A percentile compares a stretch with the other conserved stretches of the same genome.
Conservation (phyloP, 352 stramenopile genomes). For the Phytophthora litchii region DNA sequence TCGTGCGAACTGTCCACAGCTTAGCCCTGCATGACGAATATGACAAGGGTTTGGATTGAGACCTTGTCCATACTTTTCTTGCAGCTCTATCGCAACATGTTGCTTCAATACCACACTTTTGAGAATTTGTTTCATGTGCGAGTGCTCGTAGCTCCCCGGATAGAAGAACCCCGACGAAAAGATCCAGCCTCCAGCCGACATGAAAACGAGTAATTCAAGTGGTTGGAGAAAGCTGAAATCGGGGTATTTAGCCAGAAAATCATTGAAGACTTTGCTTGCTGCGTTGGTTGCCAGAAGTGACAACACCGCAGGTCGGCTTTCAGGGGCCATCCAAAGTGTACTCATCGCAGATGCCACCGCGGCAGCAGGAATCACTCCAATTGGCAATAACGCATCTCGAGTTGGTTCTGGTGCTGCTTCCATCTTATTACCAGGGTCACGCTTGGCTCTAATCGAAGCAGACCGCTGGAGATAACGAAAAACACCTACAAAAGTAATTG, state of each 20-base stretch:
- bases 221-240: constrained; percentile 9
- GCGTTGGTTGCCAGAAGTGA: constrained; percentile 13
- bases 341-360: constrained; percentile 6
- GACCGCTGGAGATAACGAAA: constrained; percentile 48
- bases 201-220: constrained; percentile 16
- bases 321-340: constrained; percentile 7
- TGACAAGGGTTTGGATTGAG: constrained; percentile 20
- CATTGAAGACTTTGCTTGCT: constrained; percentile 10
- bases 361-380: constrained; percentile 3
- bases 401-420: neutral
- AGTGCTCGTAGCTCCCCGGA: constrained; percentile 19
- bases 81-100: constrained; percentile 4
- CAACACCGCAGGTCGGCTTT: constrained; percentile 10
- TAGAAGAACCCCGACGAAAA: constrained; percentile 20
- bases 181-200: constrained; percentile 20
- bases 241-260: constrained; percentile 2
- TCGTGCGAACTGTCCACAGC: constrained; percentile 7
- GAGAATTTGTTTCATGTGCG: constrained; percentile 23
- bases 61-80: constrained; percentile 9
- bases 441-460: constrained; percentile 13
- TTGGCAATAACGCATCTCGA: neutral
- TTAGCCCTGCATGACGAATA: constrained; percentile 8
- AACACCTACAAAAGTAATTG: constrained; percentile 23
- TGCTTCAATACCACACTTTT: constrained; percentile 12
- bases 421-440: neutral